Conservation (phyloP, 2,329 filamentous ascomycete species). For the Ceratocystis colombiana region DNA sequence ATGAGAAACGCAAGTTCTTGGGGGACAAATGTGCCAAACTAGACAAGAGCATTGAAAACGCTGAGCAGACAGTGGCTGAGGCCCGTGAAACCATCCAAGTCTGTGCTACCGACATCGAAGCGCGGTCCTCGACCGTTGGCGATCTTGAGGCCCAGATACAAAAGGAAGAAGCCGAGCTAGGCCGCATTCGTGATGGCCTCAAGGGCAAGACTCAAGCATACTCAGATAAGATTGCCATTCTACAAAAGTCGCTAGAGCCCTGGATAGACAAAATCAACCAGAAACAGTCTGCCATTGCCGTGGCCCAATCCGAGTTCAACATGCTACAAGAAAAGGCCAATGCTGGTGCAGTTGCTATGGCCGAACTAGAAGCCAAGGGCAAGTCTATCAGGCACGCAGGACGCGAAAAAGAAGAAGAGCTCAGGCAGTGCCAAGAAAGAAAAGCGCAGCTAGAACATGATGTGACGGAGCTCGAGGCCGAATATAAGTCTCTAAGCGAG, state of each 20-base stretch:
- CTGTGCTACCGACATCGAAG: slow-evolving; percentile 67
- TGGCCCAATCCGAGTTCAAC: slow-evolving; percentile 86
- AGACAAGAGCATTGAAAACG: slow-evolving; percentile 72
- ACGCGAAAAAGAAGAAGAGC: slow-evolving; percentile 58
- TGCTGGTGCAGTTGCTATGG: slow-evolving; percentile 70
- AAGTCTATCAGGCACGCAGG: slow-evolving; percentile 60
- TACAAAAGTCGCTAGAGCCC: slow-evolving; percentile 89
- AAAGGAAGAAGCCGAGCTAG: slow-evolving; percentile 70
- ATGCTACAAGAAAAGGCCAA: slow-evolving; percentile 86
- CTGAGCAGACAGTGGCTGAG: slow-evolving; percentile 63
- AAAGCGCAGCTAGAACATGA: slow-evolving; percentile 66
- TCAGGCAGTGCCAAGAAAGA: slow-evolving; percentile 64
- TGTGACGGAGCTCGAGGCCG: slow-evolving; percentile 56
- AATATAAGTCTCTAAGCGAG: slow-evolving; percentile 60
- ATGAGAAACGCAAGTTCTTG: slow-evolving; percentile 95
- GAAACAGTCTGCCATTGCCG: slow-evolving; percentile 86
- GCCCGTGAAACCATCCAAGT: slow-evolving; percentile 69
- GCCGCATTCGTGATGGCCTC: slow-evolving; percentile 70
- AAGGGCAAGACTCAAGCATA: slow-evolving; percentile 94
- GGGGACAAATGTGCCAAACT: slow-evolving; percentile 86
- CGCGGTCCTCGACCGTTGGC: slow-evolving; percentile 61
- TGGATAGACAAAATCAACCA: slow-evolving; percentile 97
- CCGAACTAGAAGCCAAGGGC: slow-evolving; percentile 76
- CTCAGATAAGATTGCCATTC: slow-evolving; percentile 81
- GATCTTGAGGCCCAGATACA: slow-evolving; percentile 67